Conservation (phyloP, 768 basidiomycete species). For the Phaffia tasmanica region DNA sequence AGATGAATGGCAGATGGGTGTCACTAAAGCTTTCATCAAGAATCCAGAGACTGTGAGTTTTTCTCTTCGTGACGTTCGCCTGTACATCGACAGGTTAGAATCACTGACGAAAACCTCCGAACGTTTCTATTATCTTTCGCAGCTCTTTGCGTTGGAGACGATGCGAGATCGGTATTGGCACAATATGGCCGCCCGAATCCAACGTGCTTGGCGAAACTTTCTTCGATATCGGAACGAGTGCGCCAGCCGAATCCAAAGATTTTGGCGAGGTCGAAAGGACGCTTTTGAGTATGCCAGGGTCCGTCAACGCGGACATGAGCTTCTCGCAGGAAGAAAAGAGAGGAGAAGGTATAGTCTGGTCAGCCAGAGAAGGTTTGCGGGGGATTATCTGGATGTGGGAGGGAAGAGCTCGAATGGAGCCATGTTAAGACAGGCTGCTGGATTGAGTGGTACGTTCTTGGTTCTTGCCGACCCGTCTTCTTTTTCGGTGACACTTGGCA, state of each 20-base stretch:
- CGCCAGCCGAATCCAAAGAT: slow-evolving; percentile 85
- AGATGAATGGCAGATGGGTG: slow-evolving; percentile 99
- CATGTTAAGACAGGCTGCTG: slow-evolving; percentile 59
- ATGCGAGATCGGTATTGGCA: slow-evolving; percentile 99
- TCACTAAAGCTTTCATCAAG: slow-evolving; percentile 98
- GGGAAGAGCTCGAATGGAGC: slow-evolving; percentile 61
- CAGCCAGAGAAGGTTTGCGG: slow-evolving; percentile 86
- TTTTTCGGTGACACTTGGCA: neutral
- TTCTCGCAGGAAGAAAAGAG: slow-evolving; percentile 85
- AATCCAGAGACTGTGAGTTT: slow-evolving; percentile 82
- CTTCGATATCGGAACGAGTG: slow-evolving; percentile 91
- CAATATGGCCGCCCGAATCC: slow-evolving; percentile 95
- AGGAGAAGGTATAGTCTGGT: slow-evolving; percentile 83
- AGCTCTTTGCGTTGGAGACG: slow-evolving; percentile 95
- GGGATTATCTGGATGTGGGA: slow-evolving; percentile 88
- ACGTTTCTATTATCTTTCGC: slow-evolving; percentile 9
- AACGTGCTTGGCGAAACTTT: slow-evolving; percentile 91
- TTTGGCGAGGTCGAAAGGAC: slow-evolving; percentile 99
- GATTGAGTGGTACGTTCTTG: slow-evolving; percentile 53
- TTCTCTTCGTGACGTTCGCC: slow-evolving; percentile 1
- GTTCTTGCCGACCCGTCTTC: neutral
- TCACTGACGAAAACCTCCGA: too few species aligned
- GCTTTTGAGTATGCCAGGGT: slow-evolving; percentile 74
- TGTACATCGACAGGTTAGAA: neutral
- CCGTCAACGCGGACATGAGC: slow-evolving; percentile 88